A percentile compares a stretch with the other conserved stretches of the same genome.
Evolutionary conservation across 73 alveolate genomes (phyloP).

Genomic region (Paramecium caudatum): DNA sequence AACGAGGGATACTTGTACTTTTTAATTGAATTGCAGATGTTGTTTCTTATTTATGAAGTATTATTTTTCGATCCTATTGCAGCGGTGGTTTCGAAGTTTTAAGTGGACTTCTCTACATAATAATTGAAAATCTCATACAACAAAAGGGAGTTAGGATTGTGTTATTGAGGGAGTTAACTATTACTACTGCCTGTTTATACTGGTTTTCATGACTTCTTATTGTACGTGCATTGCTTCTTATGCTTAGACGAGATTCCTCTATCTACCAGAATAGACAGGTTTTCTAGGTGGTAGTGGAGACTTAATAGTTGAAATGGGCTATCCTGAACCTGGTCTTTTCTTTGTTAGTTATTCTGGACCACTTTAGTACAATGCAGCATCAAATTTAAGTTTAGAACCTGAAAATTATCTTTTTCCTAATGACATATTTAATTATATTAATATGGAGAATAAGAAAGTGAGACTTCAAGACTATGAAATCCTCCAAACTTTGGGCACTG

Average conservation of each 20-base stretch:
- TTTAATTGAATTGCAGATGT: not conserved
- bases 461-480: constrained; percentile 46
- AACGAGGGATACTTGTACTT: not conserved
- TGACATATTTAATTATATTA: constrained; percentile 70
- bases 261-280: constrained; percentile 15
- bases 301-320: not conserved
- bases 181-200: not conserved
- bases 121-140: not conserved
- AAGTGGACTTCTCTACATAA: constrained; percentile 19
- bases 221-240: not conserved
- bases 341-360: not conserved
- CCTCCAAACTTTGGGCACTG: constrained; percentile 77
- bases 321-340: constrained; percentile 63
- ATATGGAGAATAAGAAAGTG: constrained; percentile 66
- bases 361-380: not conserved
- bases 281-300: constrained; percentile 50
- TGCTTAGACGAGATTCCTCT: not conserved
- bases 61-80: not conserved
- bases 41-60: not conserved
- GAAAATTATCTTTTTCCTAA: constrained; percentile 37
- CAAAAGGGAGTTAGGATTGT: not conserved
- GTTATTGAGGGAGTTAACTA: not conserved
- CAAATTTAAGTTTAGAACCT: constrained; percentile 22
- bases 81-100: not conserved
- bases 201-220: not conserved